phyloP scores from a whole-genome alignment of 495 filamentous ascomycete species.

The Aspergillus leporis region DNA sequence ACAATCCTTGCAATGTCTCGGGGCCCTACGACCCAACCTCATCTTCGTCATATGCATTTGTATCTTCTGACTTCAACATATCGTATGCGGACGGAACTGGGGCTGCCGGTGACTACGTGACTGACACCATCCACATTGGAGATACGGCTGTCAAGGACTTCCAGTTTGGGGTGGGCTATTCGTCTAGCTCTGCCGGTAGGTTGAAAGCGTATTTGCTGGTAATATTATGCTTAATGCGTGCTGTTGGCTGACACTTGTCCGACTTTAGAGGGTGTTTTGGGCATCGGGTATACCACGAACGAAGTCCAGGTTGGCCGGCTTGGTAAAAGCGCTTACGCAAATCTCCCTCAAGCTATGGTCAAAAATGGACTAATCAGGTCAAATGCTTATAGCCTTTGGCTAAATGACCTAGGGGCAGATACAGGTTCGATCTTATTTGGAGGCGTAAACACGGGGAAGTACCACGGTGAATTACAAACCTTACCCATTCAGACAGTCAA shows the following conservation, averaged over 20 bases:
- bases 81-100: constrained; percentile 85
- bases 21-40: constrained; percentile 72
- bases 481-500: constrained; percentile 68
- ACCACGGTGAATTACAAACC: constrained; percentile 66
- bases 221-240: background rate
- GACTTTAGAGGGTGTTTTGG: constrained; percentile 72
- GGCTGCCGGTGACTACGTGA: constrained; percentile 80
- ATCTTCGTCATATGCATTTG: constrained; percentile 78
- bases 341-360: constrained; percentile 75
- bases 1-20: constrained; percentile 52
- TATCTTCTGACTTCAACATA: constrained; percentile 84
- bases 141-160: constrained; percentile 58
- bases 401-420: constrained; percentile 59
- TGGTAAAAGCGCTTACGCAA: constrained; percentile 64
- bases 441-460: constrained; percentile 83
- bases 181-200: constrained; percentile 57
- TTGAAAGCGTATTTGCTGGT: background rate
- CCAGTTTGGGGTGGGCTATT: constrained; percentile 87
- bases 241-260: constrained; percentile 4
- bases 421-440: constrained; percentile 88
- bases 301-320: constrained; percentile 74
- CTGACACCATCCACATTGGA: constrained; percentile 73
- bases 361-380: constrained; percentile 69
- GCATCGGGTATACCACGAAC: constrained; percentile 84
- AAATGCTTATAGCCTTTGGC: constrained; percentile 73